Evolutionary conservation across 116 monocot species (phyloP).

Genomic region (Iris pallida): DNA sequence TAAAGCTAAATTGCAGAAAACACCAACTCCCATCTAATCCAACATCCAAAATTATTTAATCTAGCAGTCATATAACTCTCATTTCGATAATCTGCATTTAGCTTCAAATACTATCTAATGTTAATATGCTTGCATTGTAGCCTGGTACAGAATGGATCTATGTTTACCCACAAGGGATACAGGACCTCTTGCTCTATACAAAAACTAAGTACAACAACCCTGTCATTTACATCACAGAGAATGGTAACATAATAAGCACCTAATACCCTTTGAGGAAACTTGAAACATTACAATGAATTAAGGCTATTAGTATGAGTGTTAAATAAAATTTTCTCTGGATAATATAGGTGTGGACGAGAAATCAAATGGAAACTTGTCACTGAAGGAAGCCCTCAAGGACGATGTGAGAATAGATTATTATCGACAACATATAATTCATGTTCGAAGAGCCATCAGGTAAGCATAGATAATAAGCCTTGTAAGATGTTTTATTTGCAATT

Average conservation of each 20-base stretch:
- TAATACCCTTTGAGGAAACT: too few relatives aligned
- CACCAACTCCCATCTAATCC: too few relatives aligned
- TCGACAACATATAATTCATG: constrained; percentile 7
- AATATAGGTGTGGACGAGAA: constrained; percentile 2
- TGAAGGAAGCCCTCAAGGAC: constrained; percentile 11
- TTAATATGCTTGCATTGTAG: background rate
- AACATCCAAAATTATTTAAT: too few relatives aligned
- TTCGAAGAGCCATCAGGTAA: constrained; percentile 4
- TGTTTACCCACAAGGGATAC: constrained; percentile 44
- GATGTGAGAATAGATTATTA: constrained; percentile 2
- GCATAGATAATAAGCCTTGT: background rate
- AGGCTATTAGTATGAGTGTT: background rate
- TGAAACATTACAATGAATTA: background rate
- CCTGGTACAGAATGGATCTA: constrained; percentile 28
- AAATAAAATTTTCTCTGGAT: background rate
- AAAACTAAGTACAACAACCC: constrained; percentile 49
- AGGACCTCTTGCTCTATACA: constrained; percentile 33
- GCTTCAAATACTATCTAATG: too few relatives aligned
- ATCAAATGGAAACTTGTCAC: background rate
- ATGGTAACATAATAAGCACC: constrained; percentile 23
- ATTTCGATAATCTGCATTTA: too few relatives aligned
- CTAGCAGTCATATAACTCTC: too few relatives aligned
- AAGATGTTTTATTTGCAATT: too few relatives aligned
- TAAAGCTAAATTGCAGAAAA: too few relatives aligned
- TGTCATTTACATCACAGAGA: constrained; percentile 58